Evolutionary conservation across 2,329 filamentous ascomycete species (phyloP).

Genomic region (Dactylella cylindrospora): DNA sequence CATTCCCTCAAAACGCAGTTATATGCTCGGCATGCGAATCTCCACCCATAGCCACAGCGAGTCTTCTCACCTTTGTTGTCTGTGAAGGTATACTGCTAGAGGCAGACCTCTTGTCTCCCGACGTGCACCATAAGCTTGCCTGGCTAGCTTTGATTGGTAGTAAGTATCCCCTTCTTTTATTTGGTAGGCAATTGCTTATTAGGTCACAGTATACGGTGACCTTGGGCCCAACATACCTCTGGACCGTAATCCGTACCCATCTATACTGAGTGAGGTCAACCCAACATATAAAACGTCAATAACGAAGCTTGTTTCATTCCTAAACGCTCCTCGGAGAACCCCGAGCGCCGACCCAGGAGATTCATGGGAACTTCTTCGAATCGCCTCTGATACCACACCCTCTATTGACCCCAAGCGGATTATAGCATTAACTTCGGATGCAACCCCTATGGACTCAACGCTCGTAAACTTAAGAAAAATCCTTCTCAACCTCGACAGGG

Average conservation of each 20-base stretch:
- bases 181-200: too few species aligned
- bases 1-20: slow-evolving; percentile 60
- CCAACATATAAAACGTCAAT: slow-evolving; percentile 59
- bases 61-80: slow-evolving; percentile 66
- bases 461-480: slow-evolving; percentile 10
- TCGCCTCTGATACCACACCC: slow-evolving; percentile 48
- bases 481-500: slow-evolving; percentile 55
- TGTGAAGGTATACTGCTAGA: slow-evolving; percentile 52
- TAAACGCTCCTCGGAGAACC: slow-evolving; percentile 67
- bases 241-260: slow-evolving; percentile 1
- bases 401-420: slow-evolving; percentile 56
- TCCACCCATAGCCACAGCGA: slow-evolving; percentile 66
- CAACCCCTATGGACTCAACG: slow-evolving; percentile 50
- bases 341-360: slow-evolving; percentile 62
- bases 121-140: slow-evolving; percentile 57
- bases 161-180: neutral
- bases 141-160: slow-evolving; percentile 67
- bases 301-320: slow-evolving; percentile 64
- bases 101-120: slow-evolving; percentile 57
- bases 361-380: slow-evolving; percentile 62
- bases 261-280: slow-evolving; percentile 5
- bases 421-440: slow-evolving; percentile 54
- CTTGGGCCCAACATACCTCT: slow-evolving; percentile 54
- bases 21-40: slow-evolving; percentile 66
- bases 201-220: slow-evolving; percentile 66